A percentile compares a stretch with the other conserved stretches of the same genome.
Evolutionary conservation across 306 rosid genomes (phyloP).

Genomic region (Cercis canadensis): DNA sequence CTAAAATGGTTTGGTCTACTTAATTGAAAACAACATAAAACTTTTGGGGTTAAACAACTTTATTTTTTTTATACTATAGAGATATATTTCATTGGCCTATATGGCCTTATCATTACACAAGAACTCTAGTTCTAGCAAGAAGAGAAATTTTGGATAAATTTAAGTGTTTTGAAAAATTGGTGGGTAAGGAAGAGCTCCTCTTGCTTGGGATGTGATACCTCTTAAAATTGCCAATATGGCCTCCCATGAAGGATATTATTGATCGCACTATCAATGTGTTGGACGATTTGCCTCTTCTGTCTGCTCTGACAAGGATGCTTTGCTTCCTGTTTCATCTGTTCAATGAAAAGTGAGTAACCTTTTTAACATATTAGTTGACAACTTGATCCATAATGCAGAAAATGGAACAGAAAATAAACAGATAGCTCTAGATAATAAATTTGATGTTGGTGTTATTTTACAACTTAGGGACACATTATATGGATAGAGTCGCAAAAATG

Average conservation of each 20-base stretch:
- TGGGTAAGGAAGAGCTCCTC: not conserved
- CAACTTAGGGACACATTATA: constrained; percentile 25
- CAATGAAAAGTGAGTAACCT: too few species aligned
- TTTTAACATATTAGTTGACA: too few species aligned
- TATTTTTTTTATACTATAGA: too few species aligned
- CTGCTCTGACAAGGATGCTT: constrained; percentile 2
- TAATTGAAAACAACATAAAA: too few species aligned
- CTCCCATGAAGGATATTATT: not conserved
- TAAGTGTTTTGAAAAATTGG: not conserved
- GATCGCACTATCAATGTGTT: not conserved
- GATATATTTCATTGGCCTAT: too few species aligned
- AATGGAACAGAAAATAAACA: too few species aligned
- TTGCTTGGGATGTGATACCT: constrained; percentile 14
- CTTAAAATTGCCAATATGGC: not conserved
- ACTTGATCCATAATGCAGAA: constrained; percentile 26
- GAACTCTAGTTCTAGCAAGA: too few species aligned
- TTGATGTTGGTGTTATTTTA: not conserved
- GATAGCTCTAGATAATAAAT: too few species aligned
- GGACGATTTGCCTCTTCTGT: constrained; percentile 21
- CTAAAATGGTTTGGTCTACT: too few species aligned
- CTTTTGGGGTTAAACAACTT: too few species aligned
- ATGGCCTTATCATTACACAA: too few species aligned
- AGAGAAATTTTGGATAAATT: too few species aligned
- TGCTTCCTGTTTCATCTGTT: not conserved
- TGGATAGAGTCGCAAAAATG: not conserved